phyloP scores from a whole-genome alignment of 2,329 filamentous ascomycete species.

The Monosporascus sp. region DNA sequence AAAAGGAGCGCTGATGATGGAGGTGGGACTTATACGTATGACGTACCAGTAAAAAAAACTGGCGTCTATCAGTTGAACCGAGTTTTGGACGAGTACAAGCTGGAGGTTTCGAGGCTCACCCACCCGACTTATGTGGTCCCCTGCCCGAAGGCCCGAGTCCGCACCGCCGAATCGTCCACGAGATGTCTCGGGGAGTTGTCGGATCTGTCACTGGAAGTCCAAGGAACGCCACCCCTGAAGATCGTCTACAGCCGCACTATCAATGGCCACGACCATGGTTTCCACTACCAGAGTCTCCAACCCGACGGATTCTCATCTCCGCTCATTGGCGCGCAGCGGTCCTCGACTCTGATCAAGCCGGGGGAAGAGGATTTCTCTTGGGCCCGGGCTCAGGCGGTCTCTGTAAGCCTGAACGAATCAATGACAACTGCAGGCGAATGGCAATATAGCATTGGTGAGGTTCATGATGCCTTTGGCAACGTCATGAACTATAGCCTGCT shows the following conservation, averaged over 20 bases:
- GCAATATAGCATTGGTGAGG: constrained; percentile 87
- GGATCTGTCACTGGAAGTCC: constrained; percentile 74
- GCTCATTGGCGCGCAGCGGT: constrained; percentile 55
- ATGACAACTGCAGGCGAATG: constrained; percentile 74
- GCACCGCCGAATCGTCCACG: constrained; percentile 54
- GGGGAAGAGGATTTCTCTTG: constrained; percentile 68
- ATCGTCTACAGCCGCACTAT: constrained; percentile 88
- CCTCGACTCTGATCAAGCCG: constrained; percentile 51
- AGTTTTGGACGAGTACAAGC: constrained; percentile 87
- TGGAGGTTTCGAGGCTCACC: constrained; percentile 75
- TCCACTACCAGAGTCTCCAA: constrained; percentile 89
- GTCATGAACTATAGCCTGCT: constrained; percentile 65
- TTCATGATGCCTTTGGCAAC: constrained; percentile 88
- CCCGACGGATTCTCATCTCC: constrained; percentile 81
- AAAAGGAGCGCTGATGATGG: constrained; percentile 62
- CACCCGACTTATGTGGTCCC: constrained; percentile 79
- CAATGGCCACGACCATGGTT: constrained; percentile 76
- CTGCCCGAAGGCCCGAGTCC: constrained; percentile 76
- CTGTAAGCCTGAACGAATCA: constrained; percentile 85
- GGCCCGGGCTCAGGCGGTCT: constrained; percentile 70
- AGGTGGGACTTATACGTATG: constrained; percentile 59
- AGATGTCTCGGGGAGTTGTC: constrained; percentile 87
- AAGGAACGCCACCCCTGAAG: constrained; percentile 84
- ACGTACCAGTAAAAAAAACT: constrained; percentile 74
- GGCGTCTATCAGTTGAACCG: constrained; percentile 81